phyloP scores from a whole-genome alignment of 495 filamentous ascomycete species.

The Thozetella sp. region DNA sequence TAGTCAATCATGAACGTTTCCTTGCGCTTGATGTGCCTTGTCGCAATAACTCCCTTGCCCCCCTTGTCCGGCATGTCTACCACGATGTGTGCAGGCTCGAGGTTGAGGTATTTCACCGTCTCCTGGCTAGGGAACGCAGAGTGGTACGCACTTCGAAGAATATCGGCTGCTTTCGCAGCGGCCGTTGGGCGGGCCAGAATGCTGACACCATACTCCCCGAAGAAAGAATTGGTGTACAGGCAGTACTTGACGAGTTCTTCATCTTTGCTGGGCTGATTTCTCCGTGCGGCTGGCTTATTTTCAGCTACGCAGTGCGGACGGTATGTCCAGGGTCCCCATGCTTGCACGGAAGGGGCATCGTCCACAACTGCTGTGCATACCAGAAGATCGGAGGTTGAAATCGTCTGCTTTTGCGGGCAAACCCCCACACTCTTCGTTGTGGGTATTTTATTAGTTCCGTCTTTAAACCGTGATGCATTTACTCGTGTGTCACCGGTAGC shows the following conservation, averaged over 20 bases:
- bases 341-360: not conserved
- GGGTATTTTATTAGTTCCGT: too few species aligned
- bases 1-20: constrained; percentile 39
- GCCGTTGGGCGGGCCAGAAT: not conserved
- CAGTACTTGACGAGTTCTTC: not conserved
- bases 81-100: constrained; percentile 18
- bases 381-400: too few species aligned
- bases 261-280: not conserved
- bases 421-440: too few species aligned
- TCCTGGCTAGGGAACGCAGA: constrained; percentile 5
- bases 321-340: not conserved
- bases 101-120: constrained; percentile 1
- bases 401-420: too few species aligned
- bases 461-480: too few species aligned
- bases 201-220: constrained; percentile 7
- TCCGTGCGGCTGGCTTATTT: not conserved
- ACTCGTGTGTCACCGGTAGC: too few species aligned
- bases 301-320: not conserved
- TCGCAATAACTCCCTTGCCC: constrained; percentile 37
- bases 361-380: too few species aligned
- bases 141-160: not conserved
- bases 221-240: constrained; percentile 4
- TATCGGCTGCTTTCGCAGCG: not conserved
- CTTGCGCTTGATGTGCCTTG: constrained; percentile 23
- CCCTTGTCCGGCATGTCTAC: constrained; percentile 33